These are phyloP conservation scores for Suillus subaureus DNA, from an alignment of 768 basidiomycete genomes.

Conservation along the genomic window DNA sequence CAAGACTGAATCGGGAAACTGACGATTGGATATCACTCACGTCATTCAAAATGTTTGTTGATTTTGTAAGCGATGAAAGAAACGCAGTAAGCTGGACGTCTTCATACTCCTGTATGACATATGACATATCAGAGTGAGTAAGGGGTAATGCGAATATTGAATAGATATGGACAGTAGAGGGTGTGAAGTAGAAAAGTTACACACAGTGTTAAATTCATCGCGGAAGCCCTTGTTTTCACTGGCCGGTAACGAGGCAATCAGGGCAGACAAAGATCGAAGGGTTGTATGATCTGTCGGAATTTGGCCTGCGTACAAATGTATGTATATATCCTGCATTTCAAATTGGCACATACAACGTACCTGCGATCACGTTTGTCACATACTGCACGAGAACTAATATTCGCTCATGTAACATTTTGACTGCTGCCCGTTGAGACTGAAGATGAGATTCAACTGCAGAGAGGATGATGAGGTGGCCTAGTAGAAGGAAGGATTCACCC, in stretches of 20 bases:
- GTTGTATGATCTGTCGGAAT: constrained; percentile 78
- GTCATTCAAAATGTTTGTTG: constrained; percentile 84
- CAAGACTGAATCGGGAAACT: constrained; percentile 1
- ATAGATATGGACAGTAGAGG: too few relatives aligned
- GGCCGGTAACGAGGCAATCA: constrained; percentile 87
- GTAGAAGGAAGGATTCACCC: constrained; percentile 32
- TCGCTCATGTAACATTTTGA: constrained; percentile 95
- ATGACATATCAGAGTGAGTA: constrained; percentile 1
- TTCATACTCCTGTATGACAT: constrained; percentile 76
- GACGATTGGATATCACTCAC: constrained; percentile 48
- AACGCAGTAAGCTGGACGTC: constrained; percentile 94
- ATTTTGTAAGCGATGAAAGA: constrained; percentile 86
- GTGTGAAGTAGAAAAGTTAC: constrained; percentile 21
- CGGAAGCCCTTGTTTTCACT: constrained; percentile 82
- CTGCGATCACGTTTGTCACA: constrained; percentile 72
- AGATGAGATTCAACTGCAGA: constrained; percentile 84
- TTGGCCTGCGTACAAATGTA: constrained; percentile 48
- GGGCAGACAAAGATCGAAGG: constrained; percentile 81
- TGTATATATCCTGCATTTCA: constrained; percentile 1
- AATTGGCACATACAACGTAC: constrained; percentile 41
- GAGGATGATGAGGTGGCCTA: constrained; percentile 6
- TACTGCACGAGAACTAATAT: constrained; percentile 88
- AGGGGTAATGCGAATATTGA: constrained; percentile 3
- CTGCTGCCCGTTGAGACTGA: constrained; percentile 89
- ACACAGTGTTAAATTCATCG: constrained; percentile 86